Percentiles rank a stretch among this genome's conserved stretches.
Conservation (phyloP, 139 green algal species). For the Picochlorum sp. region DNA sequence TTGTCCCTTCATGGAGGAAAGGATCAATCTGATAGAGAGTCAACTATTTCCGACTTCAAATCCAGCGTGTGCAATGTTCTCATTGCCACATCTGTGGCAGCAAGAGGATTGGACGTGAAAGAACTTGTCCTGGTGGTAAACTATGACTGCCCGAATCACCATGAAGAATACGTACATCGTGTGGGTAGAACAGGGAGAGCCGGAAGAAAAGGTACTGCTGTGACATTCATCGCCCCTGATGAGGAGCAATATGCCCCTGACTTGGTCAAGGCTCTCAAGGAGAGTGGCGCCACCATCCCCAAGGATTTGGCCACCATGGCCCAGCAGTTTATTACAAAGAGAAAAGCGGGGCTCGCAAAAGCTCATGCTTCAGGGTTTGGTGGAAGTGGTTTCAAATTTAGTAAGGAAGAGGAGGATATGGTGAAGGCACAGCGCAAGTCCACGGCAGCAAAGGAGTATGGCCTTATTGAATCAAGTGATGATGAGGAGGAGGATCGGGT, state of each 20-base stretch:
- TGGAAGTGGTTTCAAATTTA: slow-evolving; percentile 93
- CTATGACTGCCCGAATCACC: slow-evolving; percentile 95
- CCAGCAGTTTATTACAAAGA: slow-evolving; percentile 66
- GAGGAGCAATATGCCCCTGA: slow-evolving; percentile 90
- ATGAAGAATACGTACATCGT: slow-evolving; percentile 97
- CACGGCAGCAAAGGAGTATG: slow-evolving; percentile 39
- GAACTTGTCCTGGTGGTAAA: slow-evolving; percentile 93
- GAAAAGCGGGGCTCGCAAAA: slow-evolving; percentile 62
- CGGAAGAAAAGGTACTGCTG: slow-evolving; percentile 44
- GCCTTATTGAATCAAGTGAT: slow-evolving; percentile 42
- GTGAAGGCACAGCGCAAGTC: slow-evolving; percentile 37
- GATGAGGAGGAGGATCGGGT: slow-evolving; percentile 30
- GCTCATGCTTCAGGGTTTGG: slow-evolving; percentile 81
- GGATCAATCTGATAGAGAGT: slow-evolving; percentile 92
- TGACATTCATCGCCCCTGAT: slow-evolving; percentile 89
- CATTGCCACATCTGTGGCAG: slow-evolving; percentile 81
- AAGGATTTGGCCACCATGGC: slow-evolving; percentile 61
- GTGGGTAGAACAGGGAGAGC: slow-evolving; percentile 79
- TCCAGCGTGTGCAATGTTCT: slow-evolving; percentile 85
- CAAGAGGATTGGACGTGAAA: slow-evolving; percentile 90
- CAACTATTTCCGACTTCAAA: slow-evolving; percentile 95
- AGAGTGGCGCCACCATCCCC: slow-evolving; percentile 68
- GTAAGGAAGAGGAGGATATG: slow-evolving; percentile 73
- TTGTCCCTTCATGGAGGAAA: slow-evolving; percentile 94
- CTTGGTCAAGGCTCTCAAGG: slow-evolving; percentile 86